Base-by-base conservation (phyloP, 2,329 filamentous ascomycete species). In the Colletotrichum lini region DNA sequence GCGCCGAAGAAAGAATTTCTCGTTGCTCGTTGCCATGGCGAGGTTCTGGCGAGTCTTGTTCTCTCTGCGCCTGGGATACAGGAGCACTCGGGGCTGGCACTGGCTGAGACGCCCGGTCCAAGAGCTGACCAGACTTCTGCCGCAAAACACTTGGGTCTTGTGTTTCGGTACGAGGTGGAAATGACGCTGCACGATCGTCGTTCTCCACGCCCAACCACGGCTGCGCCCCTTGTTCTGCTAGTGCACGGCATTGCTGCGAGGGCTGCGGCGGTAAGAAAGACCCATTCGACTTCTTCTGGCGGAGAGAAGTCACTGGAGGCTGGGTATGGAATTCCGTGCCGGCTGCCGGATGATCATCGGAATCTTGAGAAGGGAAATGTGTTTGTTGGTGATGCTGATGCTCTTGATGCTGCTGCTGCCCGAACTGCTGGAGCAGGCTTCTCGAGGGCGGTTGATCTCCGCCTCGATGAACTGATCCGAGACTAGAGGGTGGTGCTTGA, bases 361-460 rank as follows among this genome's bases (percentile, higher is more conserved):
- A 15, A 18, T 42, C 58, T 30, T 63, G 72, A n/a, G 65, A 50
- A 8, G 45, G 30, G 45, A 62, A 60, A 10, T 26, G 21, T 15
- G 56, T 44, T 26, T 9, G 12, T 23, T 56, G 53, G 21, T 18
- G n/a, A 30, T 40, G 44, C 57, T 60, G 26, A 13, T 66, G 70
- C 38, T 61, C 67, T 30, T 70, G 65, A 8, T 66, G 70, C 38
- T 61, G 71, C 30, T 72, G 64, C 26, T 64, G 47, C 7, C 50
- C 60, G 47, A 38, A 49, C 2, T 50, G 47, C 16, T 62, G 70
- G 18, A 62, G 21, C 16, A 45, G 23, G 21, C 13, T 52, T 38
- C n/a, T 23, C 23, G 45, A 47, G 6, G 38, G 60, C n/a, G 15
- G 42, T 13, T n/a, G 58, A 21, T 44, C 72, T 26, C 47, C 59